Conservation (phyloP, 1,139 yeast species). For the Candida tetrigidarum region DNA sequence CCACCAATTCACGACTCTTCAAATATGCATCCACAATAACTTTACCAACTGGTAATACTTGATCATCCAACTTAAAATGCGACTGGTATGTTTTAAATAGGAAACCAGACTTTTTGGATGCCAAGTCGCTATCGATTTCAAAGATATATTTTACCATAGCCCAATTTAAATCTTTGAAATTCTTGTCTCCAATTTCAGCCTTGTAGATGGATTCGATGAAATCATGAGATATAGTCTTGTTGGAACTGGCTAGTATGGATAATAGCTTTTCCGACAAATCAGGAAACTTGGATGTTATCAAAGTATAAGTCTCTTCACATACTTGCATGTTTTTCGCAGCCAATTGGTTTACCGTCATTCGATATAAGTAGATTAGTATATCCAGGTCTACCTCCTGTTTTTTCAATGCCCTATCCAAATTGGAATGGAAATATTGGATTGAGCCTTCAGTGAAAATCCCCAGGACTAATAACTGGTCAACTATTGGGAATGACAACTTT, state of each 20-base stretch:
- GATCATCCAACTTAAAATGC: conserved; percentile 11
- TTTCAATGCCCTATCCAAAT: conserved; percentile 24
- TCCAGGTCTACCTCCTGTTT: conserved; percentile 17
- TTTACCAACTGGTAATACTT: conserved; percentile 30
- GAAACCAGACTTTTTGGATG: conserved; percentile 39
- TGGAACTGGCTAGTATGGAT: conserved; percentile 38
- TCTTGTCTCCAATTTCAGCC: conserved; percentile 27
- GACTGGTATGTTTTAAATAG: conserved; percentile 24
- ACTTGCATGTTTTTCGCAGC: conserved; percentile 30
- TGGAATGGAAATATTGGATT: conserved; percentile 21
- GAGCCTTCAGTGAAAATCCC: conserved; percentile 25
- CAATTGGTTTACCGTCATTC: conserved; percentile 28
- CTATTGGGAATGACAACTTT: conserved; percentile 1
- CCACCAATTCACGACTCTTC: conserved; percentile 60
- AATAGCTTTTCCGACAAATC: conserved; percentile 43
- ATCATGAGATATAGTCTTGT: conserved; percentile 51
- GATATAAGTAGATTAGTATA: conserved; percentile 28
- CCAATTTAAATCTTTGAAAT: conserved; percentile 38
- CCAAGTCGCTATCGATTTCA: conserved; percentile 55
- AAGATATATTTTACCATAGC: conserved; percentile 46
- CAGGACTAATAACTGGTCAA: conserved; percentile 18
- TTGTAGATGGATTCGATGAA: conserved; percentile 44
- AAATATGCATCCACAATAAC: conserved; percentile 51
- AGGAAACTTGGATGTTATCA: conserved; percentile 37
- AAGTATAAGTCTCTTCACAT: conserved; percentile 48